Evolutionary conservation across 345 rosid species (phyloP).

Genomic region (Brassica incana): DNA sequence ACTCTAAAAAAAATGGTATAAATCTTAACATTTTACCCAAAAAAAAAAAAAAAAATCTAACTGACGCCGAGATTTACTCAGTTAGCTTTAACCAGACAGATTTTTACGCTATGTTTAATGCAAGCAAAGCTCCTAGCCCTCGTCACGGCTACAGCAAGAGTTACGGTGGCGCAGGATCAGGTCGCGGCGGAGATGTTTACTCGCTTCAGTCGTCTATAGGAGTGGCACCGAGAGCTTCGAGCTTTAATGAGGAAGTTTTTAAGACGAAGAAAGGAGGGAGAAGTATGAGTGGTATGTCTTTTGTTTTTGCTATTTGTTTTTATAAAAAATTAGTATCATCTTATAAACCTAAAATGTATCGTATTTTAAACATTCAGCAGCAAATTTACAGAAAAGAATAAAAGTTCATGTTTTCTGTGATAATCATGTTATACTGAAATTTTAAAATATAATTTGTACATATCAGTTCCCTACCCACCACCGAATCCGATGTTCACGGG

Average conservation of each 20-base stretch:
- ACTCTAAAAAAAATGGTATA: too few species aligned
- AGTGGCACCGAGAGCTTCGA: slow-evolving; percentile 74
- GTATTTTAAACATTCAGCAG: not conserved
- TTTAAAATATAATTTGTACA: not conserved
- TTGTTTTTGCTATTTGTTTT: not conserved
- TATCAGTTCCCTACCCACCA: slow-evolving; percentile 50
- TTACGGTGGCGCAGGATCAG: slow-evolving; percentile 45
- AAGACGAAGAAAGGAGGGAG: slow-evolving; percentile 56
- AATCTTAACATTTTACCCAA: too few species aligned
- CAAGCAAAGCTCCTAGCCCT: slow-evolving; percentile 73
- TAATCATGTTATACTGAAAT: not conserved
- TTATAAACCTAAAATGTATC: not conserved
- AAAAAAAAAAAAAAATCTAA: too few species aligned
- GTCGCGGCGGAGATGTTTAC: slow-evolving; percentile 54
- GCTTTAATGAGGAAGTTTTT: slow-evolving; percentile 70
- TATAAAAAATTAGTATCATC: not conserved
- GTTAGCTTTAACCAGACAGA: slow-evolving; percentile 82
- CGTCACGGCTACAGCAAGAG: slow-evolving; percentile 67
- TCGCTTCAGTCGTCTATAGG: slow-evolving; percentile 74
- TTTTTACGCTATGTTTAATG: slow-evolving; percentile 75
- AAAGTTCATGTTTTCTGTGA: not conserved
- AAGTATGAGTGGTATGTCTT: slow-evolving; percentile 47
- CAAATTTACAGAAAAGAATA: not conserved
- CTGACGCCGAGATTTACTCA: slow-evolving; percentile 75
- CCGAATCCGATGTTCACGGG: slow-evolving; percentile 77